A percentile compares a stretch with the other conserved stretches of the same genome.
These are phyloP conservation scores for Brachypodium distachyon DNA, from an alignment of 202 grass and related monocot genomes.

Conservation along the genomic window DNA sequence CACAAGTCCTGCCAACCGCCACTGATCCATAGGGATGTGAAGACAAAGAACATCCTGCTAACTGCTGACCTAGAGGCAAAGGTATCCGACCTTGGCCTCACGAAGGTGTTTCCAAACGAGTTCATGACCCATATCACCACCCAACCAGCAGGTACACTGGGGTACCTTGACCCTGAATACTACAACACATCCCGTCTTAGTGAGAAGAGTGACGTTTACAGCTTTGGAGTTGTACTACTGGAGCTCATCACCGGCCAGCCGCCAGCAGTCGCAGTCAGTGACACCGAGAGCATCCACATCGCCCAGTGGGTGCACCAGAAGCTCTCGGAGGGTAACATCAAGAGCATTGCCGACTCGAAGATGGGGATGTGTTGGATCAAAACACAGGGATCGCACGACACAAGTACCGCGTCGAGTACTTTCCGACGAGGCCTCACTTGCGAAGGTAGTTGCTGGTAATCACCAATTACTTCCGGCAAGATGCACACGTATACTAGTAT, in stretches of 20 bases:
- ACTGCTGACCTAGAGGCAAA: conserved; percentile 43
- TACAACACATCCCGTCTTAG: conserved; percentile 31
- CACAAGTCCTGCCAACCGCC: conserved; percentile 63
- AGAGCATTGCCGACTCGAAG: conserved; percentile 36
- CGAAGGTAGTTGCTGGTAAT: too few relatives aligned
- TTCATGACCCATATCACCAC: conserved; percentile 38
- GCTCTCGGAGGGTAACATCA: conserved; percentile 48
- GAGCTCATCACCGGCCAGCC: conserved; percentile 27
- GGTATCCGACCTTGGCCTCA: conserved; percentile 68
- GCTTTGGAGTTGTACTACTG: conserved; percentile 37
- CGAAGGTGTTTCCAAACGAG: conserved; percentile 29
- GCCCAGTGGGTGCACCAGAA: conserved; percentile 41
- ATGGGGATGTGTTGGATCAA: too few relatives aligned
- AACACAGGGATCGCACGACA: too few relatives aligned
- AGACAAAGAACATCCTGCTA: conserved; percentile 64
- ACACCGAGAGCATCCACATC: conserved; percentile 17
- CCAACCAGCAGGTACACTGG: conserved; percentile 45
- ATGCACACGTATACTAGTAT: too few relatives aligned
- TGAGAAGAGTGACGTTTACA: conserved; percentile 27
- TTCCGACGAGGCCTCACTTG: too few relatives aligned
- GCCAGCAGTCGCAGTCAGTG: neutral
- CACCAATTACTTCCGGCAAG: too few relatives aligned
- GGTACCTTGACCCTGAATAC: conserved; percentile 83
- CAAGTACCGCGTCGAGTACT: too few relatives aligned
- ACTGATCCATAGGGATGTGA: conserved; percentile 69